Percentiles rank a stretch among this genome's conserved stretches.
Conservation (phyloP, 1,284 basidiomycete genomes). For the Schizophyllum amplum region DNA sequence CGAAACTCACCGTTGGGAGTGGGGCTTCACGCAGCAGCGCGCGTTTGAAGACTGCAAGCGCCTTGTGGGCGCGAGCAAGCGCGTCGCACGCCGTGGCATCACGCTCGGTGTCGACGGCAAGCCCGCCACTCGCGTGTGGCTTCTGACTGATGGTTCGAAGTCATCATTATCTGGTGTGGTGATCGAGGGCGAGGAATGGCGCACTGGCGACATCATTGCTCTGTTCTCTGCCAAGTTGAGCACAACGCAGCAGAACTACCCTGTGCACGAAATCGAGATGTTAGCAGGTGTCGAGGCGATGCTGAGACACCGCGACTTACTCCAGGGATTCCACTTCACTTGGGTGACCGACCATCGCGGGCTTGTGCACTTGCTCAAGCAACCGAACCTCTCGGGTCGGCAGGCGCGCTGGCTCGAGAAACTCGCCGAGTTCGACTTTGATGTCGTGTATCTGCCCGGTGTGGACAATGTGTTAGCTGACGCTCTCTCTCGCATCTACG, state of each 20-base stretch:
- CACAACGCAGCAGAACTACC: conserved; percentile 25
- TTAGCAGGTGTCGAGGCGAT: conserved; percentile 20
- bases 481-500: conserved; percentile 14
- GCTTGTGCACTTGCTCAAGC: conserved; percentile 16
- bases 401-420: conserved; percentile 25
- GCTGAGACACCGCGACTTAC: conserved; percentile 14
- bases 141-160: conserved; percentile 7
- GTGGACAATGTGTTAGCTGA: conserved; percentile 14
- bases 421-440: conserved; percentile 14
- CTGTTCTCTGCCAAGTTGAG: conserved; percentile 25
- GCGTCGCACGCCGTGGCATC: not conserved
- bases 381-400: conserved; percentile 18
- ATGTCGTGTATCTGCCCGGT: conserved; percentile 13
- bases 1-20: conserved; percentile 11
- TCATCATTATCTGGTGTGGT: conserved; percentile 3
- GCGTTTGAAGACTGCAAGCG: conserved; percentile 17
- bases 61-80: not conserved
- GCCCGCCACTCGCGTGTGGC: conserved; percentile 1
- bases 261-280: conserved; percentile 21
- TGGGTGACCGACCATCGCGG: conserved; percentile 24
- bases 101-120: not conserved
- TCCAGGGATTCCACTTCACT: conserved; percentile 17
- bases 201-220: conserved; percentile 11
- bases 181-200: conserved; percentile 6
- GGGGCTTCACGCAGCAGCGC: conserved; percentile 16